These are phyloP conservation scores for Lodderomyces elongisporus DNA, from an alignment of 1,139 yeast genomes.

Conservation along the genomic window DNA sequence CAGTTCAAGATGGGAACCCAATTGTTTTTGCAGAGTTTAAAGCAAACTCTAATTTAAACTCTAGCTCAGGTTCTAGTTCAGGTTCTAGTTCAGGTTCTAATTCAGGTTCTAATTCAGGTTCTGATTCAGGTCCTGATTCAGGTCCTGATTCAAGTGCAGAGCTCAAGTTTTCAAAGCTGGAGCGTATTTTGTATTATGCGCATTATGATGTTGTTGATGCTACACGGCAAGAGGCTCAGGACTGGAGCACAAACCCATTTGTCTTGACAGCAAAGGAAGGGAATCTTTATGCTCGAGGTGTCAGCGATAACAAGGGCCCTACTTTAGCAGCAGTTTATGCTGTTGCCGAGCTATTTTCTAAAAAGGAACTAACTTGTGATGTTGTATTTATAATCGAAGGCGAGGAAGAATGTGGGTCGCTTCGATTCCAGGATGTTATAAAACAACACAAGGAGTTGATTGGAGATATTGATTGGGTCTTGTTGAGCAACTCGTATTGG, in stretches of 20 bases:
- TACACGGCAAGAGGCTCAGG: constrained; percentile 34
- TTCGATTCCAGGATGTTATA: constrained; percentile 73
- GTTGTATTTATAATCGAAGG: constrained; percentile 87
- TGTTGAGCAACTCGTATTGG: constrained; percentile 92
- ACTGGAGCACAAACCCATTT: constrained; percentile 82
- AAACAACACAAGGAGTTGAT: constrained; percentile 44
- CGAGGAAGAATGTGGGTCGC: constrained; percentile 91
- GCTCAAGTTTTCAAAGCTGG: constrained; percentile 4
- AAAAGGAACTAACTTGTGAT: constrained; percentile 56
- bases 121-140: no score
- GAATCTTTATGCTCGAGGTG: constrained; percentile 86
- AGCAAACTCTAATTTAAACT: constrained; percentile 23
- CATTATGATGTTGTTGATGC: constrained; percentile 90
- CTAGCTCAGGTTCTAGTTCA: constrained; percentile 19
- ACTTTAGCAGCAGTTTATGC: constrained; percentile 84
- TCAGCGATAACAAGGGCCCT: constrained; percentile 94
- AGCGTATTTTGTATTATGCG: constrained; percentile 79
- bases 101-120: no score
- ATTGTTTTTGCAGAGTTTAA: constrained; percentile 71
- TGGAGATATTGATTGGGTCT: constrained; percentile 80
- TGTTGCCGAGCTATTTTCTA: constrained; percentile 64
- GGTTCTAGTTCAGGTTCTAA: no score
- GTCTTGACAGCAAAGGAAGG: constrained; percentile 73
- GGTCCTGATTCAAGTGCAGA: constrained; percentile 2
- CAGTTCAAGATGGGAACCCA: constrained; percentile 76